Evolutionary conservation across 169 alveolate species (phyloP), one percentile per base, ranked within the genome.

Genomic region (Babesia bigemina): DNA sequence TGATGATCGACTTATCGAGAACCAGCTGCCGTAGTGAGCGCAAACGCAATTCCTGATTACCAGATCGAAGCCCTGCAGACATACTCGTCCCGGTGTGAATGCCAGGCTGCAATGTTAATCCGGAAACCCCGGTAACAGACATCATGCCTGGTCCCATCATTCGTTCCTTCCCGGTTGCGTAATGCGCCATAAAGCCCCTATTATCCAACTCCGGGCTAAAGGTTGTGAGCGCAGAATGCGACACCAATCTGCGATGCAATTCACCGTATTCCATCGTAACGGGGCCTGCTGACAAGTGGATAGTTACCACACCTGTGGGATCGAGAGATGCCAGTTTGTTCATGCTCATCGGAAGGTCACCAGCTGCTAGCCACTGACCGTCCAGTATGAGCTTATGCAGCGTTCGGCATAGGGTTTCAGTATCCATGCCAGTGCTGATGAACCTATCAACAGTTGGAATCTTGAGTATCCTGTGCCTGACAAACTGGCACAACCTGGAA

Each of bases 401-500:
- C 0, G 57, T 67, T 9, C 76, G 29, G 53, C 76, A 67, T 2
- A 49, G 45, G 48, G 63, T 67, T 39, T 81, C 88, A 28, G 60
- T 28, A 52, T 81, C 88, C 49, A 73, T 61, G 29, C 63, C 62
- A 58, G 53, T 70, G 67, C 85, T 58, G 10, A 81, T 55, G 79
- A 49, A 81, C 48, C 59, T 33, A 44, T 81, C 88, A 71, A 81
- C 60, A 7, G 79, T 75, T n/a, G 82, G 52, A 17, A 72, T 44
- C 84, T 81, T 81, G 44, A 81, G 56, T 60, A 81, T 58, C 55
- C 67, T 42, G 58, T 69, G 50, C 74, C 88, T 71, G 57, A 81
- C 67, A 42, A 81, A 81, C 47, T 69, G 78, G 39, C 75, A 69
- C 66, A 81, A 24, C 57, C 70, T 70, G 36, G 66, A 28, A 19